Evolutionary conservation across 164 flowering plant species (phyloP).

Genomic region (grape (Vitis vinifera)): DNA sequence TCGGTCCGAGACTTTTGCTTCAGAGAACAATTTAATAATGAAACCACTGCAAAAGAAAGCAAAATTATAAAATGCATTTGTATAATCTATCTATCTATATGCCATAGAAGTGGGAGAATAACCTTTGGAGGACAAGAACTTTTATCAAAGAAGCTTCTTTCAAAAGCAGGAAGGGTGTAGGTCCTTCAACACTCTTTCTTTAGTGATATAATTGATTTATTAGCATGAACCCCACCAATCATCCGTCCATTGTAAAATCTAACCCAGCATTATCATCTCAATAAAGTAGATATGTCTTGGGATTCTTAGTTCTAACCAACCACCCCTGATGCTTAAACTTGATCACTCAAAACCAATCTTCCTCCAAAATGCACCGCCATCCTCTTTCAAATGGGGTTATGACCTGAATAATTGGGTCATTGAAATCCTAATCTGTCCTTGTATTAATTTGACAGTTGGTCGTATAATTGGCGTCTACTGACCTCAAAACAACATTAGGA

Average conservation of each 20-base stretch:
- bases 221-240: neutral
- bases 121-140: constrained; percentile 1
- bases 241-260: neutral
- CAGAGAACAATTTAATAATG: too few relatives aligned
- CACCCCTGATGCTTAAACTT: neutral
- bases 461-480: too few relatives aligned
- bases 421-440: too few relatives aligned
- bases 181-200: neutral
- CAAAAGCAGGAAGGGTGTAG: neutral
- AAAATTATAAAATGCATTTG: too few relatives aligned
- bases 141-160: constrained; percentile 4
- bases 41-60: too few relatives aligned
- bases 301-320: neutral
- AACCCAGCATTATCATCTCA: neutral
- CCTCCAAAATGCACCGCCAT: too few relatives aligned
- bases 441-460: too few relatives aligned
- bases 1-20: neutral
- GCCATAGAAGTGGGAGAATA: constrained; percentile 8
- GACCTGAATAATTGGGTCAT: too few relatives aligned
- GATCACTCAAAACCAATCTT: neutral
- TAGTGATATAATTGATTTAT: constrained; percentile 1
- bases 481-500: too few relatives aligned
- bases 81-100: too few relatives aligned
- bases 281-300: neutral
- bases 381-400: too few relatives aligned